A percentile compares a stretch with the other conserved stretches of the same genome.
Evolutionary conservation across 2,329 filamentous ascomycete species (phyloP).

Genomic region (Lachnellula occidentalis): DNA sequence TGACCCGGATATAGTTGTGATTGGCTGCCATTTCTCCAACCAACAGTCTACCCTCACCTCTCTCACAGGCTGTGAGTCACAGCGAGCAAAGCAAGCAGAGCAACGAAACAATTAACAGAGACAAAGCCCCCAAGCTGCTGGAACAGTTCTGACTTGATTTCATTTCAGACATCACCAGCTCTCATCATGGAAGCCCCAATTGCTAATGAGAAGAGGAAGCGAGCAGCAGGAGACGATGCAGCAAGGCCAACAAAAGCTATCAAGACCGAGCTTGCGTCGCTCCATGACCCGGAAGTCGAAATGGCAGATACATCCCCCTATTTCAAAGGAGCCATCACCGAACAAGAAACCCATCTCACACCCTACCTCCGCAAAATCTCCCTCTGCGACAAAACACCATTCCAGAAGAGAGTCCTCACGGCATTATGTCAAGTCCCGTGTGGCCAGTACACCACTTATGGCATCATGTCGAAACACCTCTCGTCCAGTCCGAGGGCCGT

Average conservation of each 20-base stretch:
- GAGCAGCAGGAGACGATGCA: not conserved
- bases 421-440: slow-evolving; percentile 71
- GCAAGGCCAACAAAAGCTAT: not conserved
- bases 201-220: slow-evolving; percentile 1
- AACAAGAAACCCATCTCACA: slow-evolving; percentile 9
- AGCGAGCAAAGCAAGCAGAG: not conserved
- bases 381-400: slow-evolving; percentile 37
- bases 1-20: not conserved
- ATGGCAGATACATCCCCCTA: not conserved
- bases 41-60: not conserved
- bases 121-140: not conserved
- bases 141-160: no score
- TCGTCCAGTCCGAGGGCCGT: slow-evolving; percentile 69
- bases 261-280: not conserved
- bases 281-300: not conserved
- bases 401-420: slow-evolving; percentile 62
- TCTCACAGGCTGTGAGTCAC: not conserved
- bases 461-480: slow-evolving; percentile 61
- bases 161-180: no score
- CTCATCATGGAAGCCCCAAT: not conserved
- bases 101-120: not conserved
- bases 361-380: slow-evolving; percentile 23
- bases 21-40: not conserved
- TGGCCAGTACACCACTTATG: slow-evolving; percentile 75
- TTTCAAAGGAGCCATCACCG: not conserved